Base-by-base conservation (phyloP, 1,284 basidiomycete genomes). In the Coniferiporia weirii region DNA sequence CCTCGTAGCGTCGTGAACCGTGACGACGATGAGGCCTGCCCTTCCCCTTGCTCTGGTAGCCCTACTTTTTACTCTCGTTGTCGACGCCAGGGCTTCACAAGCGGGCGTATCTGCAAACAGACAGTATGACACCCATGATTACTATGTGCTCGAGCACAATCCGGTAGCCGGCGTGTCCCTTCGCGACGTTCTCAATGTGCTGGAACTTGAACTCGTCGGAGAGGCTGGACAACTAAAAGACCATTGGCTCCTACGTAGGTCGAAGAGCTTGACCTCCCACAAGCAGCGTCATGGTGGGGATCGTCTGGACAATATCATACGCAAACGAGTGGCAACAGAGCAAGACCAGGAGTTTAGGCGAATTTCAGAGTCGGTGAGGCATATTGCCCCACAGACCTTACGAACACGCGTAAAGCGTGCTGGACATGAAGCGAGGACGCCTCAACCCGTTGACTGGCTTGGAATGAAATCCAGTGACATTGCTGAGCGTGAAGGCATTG, bases 201-300 rank as follows among this genome's bases (percentile, higher is more conserved):
- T 98, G 7, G 87, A 87, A 20, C 87, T 93, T 9, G 89, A 98
- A 71, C 75, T 97, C 53, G 89, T 98, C 54, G 93, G 96, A 68
- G 86, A 82, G 63, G 88, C 89, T 12, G 96, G 96, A 43, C 89
- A 97, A 71, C 82, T 99, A 9, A 70, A 71, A 3, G 79, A 94
- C 59, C 81, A 91, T 71, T 99, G 91, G 89, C 79, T 99, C 3
- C 84, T 98, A n/a, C 82, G 92, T 13, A 76, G 79, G 46, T 70
- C 72, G 64, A 81, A 81, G 68, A 65, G 68, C 50, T 40, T 45
- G 5, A 51, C 12, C 38, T 40, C 38, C 2, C 38, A 27, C 5
- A 27, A 5, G 27, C 15, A 40, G 12, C 38, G 3, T 40, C 38
- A 7, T 15, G 38, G 38, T 12, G 38, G 66, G 51, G 58, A 72